Base-by-base conservation (phyloP, 2,329 filamentous ascomycete genomes). In the Fusarium marasasianum region DNA sequence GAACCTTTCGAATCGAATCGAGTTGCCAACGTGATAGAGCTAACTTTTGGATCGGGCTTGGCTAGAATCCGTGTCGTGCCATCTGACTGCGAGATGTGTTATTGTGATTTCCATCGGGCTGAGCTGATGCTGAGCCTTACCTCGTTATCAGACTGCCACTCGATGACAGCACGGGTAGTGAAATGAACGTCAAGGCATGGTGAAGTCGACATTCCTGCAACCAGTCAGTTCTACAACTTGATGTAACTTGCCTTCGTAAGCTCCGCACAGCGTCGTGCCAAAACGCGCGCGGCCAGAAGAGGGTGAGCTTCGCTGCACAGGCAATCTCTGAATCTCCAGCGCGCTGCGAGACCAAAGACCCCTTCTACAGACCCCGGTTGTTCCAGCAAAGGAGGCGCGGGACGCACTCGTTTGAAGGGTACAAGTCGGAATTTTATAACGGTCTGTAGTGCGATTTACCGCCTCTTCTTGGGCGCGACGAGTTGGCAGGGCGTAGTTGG, bases 251-350 rank as follows among this genome's bases (percentile, higher is more conserved):
- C 68, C 37, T 31, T 8, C 29, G 10, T 37, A 38, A 43, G 13
- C 22, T 62, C 22, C 12, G 22, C 38, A 31, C 35, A 0, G 10
- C 7, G 40, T 11, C 37, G 15, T 17, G 33, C 33, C 59, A 31
- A 33, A 26, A 50, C 48, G 48, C 22, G 26, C 29, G 12, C 44
- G 43, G 37, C 35, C 50, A 41, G 55, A 43, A 22, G 40, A 71
- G 66, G 66, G 69, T 60, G 66, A 71, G 69, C 69, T 71, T 71
- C 66, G 61, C 66, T 71, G 69, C 38, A 43, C 69, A 71, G 60
- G 69, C 66, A 38, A 62, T 56, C 61, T 53, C 48, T 47, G 41
- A 31, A 26, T 66, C 69, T 71, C 69, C 69, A 71, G 69, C 53
- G 66, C 35, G 69, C 69, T 71, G 69, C 69, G 56, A 71, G 68